Conservation (phyloP, 2,329 filamentous ascomycete species). For the Didymella keratinophila region DNA sequence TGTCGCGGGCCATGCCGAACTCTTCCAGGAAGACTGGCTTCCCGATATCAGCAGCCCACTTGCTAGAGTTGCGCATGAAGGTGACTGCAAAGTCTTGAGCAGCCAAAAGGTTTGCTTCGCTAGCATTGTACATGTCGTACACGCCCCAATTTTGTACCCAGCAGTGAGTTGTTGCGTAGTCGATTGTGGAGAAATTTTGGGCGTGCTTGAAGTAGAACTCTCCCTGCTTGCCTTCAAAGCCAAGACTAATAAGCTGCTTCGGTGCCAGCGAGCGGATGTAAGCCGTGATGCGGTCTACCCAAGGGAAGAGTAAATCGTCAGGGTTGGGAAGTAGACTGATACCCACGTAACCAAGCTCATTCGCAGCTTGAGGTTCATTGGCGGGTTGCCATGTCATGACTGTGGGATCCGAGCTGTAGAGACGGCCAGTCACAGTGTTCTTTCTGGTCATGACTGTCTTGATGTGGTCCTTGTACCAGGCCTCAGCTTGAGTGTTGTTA, state of each 20-base stretch:
- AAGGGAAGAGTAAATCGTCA: slow-evolving; percentile 47
- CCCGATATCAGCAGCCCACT: slow-evolving; percentile 48
- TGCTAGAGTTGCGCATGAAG: slow-evolving; percentile 47
- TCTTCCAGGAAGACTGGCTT: slow-evolving; percentile 52
- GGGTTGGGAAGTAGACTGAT: slow-evolving; percentile 40
- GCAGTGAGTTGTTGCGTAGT: slow-evolving; percentile 52
- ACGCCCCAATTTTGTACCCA: slow-evolving; percentile 54
- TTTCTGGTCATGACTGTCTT: slow-evolving; percentile 45
- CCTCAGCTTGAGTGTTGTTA: slow-evolving; percentile 44
- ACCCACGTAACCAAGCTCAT: slow-evolving; percentile 38
- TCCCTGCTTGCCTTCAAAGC: slow-evolving; percentile 52
- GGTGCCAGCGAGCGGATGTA: slow-evolving; percentile 50
- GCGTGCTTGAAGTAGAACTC: slow-evolving; percentile 52
- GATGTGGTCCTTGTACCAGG: slow-evolving; percentile 51
- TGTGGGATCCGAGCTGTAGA: slow-evolving; percentile 46
- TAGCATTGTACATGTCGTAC: slow-evolving; percentile 51
- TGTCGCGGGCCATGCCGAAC: slow-evolving; percentile 53
- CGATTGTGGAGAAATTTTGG: slow-evolving; percentile 48
- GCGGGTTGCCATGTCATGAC: slow-evolving; percentile 55
- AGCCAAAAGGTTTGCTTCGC: slow-evolving; percentile 38
- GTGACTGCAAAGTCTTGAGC: slow-evolving; percentile 48
- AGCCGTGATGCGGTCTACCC: slow-evolving; percentile 47
- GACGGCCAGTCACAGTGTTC: slow-evolving; percentile 49
- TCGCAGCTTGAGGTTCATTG: slow-evolving; percentile 50
- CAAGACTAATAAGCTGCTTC: slow-evolving; percentile 51